Conservation (phyloP, 805 yeast genomes). For the Jamesozyma hellenica region DNA sequence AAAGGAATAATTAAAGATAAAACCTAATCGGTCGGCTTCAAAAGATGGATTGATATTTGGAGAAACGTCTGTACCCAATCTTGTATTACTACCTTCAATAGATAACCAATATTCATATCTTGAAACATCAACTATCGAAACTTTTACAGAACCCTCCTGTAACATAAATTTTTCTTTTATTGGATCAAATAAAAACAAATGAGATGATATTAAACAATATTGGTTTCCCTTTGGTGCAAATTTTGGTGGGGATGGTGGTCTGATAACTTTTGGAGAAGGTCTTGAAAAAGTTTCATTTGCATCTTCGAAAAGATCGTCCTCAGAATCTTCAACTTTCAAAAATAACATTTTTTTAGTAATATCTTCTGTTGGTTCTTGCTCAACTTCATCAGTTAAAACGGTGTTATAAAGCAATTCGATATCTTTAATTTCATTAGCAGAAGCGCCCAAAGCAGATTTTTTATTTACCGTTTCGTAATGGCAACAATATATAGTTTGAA, state of each 20-base stretch:
- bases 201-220: slow-evolving; percentile 19
- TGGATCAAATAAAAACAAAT: slow-evolving; percentile 52
- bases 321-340: not conserved
- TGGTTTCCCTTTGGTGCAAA: slow-evolving; percentile 9
- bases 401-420: slow-evolving; percentile 32
- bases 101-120: slow-evolving; percentile 47
- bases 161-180: slow-evolving; percentile 37
- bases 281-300: slow-evolving; percentile 9
- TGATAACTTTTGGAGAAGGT: not conserved
- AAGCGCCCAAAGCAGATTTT: slow-evolving; percentile 38
- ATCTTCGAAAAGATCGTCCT: slow-evolving; percentile 14
- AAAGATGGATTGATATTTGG: slow-evolving; percentile 57
- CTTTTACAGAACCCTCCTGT: slow-evolving; percentile 30
- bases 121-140: slow-evolving; percentile 36
- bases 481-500: slow-evolving; percentile 52
- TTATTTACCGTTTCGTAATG: slow-evolving; percentile 68
- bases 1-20: slow-evolving; percentile 52
- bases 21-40: slow-evolving; percentile 40
- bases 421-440: slow-evolving; percentile 43
- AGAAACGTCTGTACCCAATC: slow-evolving; percentile 35
- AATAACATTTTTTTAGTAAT: not conserved
- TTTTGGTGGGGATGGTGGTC: slow-evolving; percentile 8
- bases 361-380: slow-evolving; percentile 3
- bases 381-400: slow-evolving; percentile 16
- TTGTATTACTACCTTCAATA: slow-evolving; percentile 26